These are phyloP conservation scores for Colletotrichum sansevieriae DNA, from an alignment of 2,329 filamentous ascomycete species.

Conservation along the genomic window DNA sequence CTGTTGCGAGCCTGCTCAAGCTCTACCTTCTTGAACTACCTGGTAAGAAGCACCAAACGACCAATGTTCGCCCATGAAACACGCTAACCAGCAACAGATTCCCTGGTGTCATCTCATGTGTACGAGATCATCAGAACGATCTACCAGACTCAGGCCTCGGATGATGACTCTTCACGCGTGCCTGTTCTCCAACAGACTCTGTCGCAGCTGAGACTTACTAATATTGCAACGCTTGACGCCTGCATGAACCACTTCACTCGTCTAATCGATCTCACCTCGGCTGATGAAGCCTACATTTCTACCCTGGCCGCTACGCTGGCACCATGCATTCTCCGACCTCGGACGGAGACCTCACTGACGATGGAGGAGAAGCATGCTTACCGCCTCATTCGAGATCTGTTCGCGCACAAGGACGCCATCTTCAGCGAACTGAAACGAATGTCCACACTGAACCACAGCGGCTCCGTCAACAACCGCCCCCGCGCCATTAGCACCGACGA, in stretches of 20 bases:
- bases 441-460: conserved; percentile 76
- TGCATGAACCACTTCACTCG: conserved; percentile 98
- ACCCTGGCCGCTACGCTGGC: conserved; percentile 81
- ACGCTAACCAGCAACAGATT: conserved; percentile 71
- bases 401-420: conserved; percentile 93
- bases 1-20: conserved; percentile 92
- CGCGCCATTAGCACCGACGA: conserved; percentile 95
- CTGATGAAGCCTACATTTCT: conserved; percentile 86
- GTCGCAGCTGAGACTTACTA: conserved; percentile 92
- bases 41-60: conserved; percentile 66
- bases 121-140: conserved; percentile 99
- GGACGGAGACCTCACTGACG: conserved; percentile 88
- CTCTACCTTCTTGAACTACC: conserved; percentile 95
- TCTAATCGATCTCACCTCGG: conserved; percentile 95
- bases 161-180: conserved; percentile 83
- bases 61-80: background rate
- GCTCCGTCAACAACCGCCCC: conserved; percentile 71
- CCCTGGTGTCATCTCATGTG: conserved; percentile 96
- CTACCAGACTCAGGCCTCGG: conserved; percentile 78
- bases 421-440: conserved; percentile 97
- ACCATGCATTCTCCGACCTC: conserved; percentile 89
- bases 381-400: conserved; percentile 90
- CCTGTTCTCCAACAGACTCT: conserved; percentile 96
- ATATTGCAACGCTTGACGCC: conserved; percentile 98
- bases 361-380: conserved; percentile 96